phyloP scores from a whole-genome alignment of 2,329 filamentous ascomycete species.

The Hypoxylon sp. region DNA sequence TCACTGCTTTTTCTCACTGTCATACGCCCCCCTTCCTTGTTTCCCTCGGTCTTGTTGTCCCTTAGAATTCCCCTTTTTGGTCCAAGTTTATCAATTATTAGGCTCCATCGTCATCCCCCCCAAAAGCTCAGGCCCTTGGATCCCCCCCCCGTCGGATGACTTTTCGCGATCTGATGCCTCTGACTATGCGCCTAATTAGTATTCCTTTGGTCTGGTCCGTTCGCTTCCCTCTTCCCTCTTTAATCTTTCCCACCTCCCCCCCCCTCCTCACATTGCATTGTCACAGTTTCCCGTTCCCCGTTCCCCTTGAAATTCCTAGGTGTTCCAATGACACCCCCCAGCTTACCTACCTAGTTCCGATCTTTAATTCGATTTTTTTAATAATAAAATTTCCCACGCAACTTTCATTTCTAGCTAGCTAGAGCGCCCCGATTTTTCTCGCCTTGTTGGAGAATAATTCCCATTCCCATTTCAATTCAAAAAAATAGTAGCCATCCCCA shows the following conservation, averaged over 20 bases:
- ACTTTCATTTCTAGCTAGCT: slow-evolving; percentile 47
- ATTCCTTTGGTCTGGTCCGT: neutral
- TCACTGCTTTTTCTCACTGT: slow-evolving; percentile 25
- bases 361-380: slow-evolving; percentile 49
- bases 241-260: slow-evolving; percentile 26
- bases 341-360: slow-evolving; percentile 47
- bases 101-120: slow-evolving; percentile 36
- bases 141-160: slow-evolving; percentile 32
- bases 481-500: slow-evolving; percentile 63
- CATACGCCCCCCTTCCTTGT: slow-evolving; percentile 24
- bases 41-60: slow-evolving; percentile 7
- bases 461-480: slow-evolving; percentile 46
- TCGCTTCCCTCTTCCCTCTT: slow-evolving; percentile 15
- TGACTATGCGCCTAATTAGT: slow-evolving; percentile 36
- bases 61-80: slow-evolving; percentile 24
- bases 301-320: slow-evolving; percentile 39
- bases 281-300: neutral
- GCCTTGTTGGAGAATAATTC: slow-evolving; percentile 56
- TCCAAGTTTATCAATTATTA: slow-evolving; percentile 25
- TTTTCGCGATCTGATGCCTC: slow-evolving; percentile 39
- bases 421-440: slow-evolving; percentile 58
- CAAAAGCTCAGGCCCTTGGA: slow-evolving; percentile 23
- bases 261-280: neutral
- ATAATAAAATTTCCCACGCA: slow-evolving; percentile 52
- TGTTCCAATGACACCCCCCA: slow-evolving; percentile 39